phyloP scores from a whole-genome alignment of 768 basidiomycete species.

The Termitomyces titanicus region DNA sequence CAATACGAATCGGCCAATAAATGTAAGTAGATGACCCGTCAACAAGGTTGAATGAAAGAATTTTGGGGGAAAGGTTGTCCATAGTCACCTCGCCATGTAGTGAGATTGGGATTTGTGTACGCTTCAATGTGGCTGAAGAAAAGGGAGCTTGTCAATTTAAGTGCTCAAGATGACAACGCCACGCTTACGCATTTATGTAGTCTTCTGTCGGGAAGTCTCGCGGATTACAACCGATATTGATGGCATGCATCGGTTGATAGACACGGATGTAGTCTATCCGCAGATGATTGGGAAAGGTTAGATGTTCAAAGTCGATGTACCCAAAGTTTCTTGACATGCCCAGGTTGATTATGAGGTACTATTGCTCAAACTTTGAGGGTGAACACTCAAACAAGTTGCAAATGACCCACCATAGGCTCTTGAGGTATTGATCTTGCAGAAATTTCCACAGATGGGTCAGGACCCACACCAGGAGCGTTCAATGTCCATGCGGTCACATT shows the following conservation, averaged over 20 bases:
- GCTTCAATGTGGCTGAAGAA: slow-evolving; percentile 46
- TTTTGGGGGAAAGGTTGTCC: slow-evolving; percentile 56
- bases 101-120: slow-evolving; percentile 62
- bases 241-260: slow-evolving; percentile 54
- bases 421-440: slow-evolving; percentile 62
- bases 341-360: slow-evolving; percentile 80
- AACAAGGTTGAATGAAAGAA: slow-evolving; percentile 32
- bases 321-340: slow-evolving; percentile 82
- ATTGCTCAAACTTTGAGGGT: neutral
- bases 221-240: slow-evolving; percentile 71
- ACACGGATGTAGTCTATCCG: slow-evolving; percentile 52
- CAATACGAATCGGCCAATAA: neutral
- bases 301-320: slow-evolving; percentile 55
- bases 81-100: slow-evolving; percentile 40
- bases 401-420: slow-evolving; percentile 74
- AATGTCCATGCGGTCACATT: slow-evolving; percentile 69
- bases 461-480: slow-evolving; percentile 57
- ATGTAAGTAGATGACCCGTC: neutral
- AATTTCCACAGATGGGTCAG: slow-evolving; percentile 57
- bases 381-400: neutral
- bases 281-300: slow-evolving; percentile 57
- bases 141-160: neutral
- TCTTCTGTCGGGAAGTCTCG: slow-evolving; percentile 53
- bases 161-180: neutral
- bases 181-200: slow-evolving; percentile 57